These are phyloP conservation scores for Mentha longifolia DNA, from an alignment of 257 asterid genomes.

Conservation along the genomic window DNA sequence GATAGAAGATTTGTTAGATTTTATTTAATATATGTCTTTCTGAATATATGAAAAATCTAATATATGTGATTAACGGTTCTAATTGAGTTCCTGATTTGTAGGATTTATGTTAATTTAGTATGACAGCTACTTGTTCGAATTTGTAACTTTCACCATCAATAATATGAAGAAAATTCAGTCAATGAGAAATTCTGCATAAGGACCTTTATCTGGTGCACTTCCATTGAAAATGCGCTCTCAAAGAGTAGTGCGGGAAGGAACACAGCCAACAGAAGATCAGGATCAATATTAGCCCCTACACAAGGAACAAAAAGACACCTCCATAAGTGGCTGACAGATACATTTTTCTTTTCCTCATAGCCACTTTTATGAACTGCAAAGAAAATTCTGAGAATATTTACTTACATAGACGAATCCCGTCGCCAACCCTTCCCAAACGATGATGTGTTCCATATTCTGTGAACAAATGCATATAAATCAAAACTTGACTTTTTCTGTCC, in stretches of 20 bases:
- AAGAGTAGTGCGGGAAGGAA: slow-evolving; percentile 99
- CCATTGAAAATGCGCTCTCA: slow-evolving; percentile 95
- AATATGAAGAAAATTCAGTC: too few species aligned
- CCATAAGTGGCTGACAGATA: slow-evolving; percentile 20
- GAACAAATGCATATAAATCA: slow-evolving; percentile 16
- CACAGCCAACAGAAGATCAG: slow-evolving; percentile 95
- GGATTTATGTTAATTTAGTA: too few species aligned
- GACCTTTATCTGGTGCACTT: slow-evolving; percentile 98
- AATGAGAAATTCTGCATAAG: not conserved
- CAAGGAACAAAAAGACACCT: slow-evolving; percentile 22
- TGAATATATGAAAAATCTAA: too few species aligned
- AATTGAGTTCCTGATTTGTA: too few species aligned
- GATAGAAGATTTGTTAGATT: too few species aligned
- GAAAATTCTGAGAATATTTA: slow-evolving; percentile 26
- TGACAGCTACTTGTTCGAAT: too few species aligned
- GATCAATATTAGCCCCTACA: slow-evolving; percentile 90
- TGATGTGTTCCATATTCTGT: slow-evolving; percentile 86
- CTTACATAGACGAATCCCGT: slow-evolving; percentile 94
- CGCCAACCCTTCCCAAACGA: slow-evolving; percentile 78
- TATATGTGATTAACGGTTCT: too few species aligned
- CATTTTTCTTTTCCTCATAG: not conserved
- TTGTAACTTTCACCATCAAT: too few species aligned
- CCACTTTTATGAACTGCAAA: not conserved
- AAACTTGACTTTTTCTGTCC: slow-evolving; percentile 16
- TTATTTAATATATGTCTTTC: too few species aligned